These are phyloP conservation scores for Yamadazyma sp. DNA, from an alignment of 1,139 yeast species.

Conservation along the genomic window DNA sequence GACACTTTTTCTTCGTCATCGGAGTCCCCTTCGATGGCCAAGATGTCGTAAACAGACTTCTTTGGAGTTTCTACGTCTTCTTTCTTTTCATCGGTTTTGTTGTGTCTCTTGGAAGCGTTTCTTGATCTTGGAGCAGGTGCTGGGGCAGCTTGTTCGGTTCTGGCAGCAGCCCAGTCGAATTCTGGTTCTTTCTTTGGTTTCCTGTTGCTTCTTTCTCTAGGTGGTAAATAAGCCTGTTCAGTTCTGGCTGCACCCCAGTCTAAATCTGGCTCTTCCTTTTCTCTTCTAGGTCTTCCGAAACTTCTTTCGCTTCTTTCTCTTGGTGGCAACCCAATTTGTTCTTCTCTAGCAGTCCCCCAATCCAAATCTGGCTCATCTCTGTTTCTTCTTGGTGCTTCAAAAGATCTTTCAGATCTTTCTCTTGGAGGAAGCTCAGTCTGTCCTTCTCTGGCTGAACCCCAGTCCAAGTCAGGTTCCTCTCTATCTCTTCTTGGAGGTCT, in stretches of 20 bases:
- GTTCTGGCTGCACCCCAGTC: conserved; percentile 63
- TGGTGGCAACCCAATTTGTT: conserved; percentile 34
- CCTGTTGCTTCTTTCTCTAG: conserved; percentile 42
- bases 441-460: conserved; percentile 44
- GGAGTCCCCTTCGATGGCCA: conserved; percentile 56
- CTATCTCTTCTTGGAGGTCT: conserved; percentile 16
- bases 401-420: conserved; percentile 30
- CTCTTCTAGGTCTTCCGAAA: conserved; percentile 27
- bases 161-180: conserved; percentile 56
- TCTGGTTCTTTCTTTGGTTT: conserved; percentile 46
- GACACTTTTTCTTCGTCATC: conserved; percentile 52
- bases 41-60: conserved; percentile 64
- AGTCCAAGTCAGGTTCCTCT: conserved; percentile 58
- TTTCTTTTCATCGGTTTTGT: conserved; percentile 10
- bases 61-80: conserved; percentile 36
- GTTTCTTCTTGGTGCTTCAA: conserved; percentile 26
- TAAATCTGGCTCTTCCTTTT: conserved; percentile 50
- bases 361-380: conserved; percentile 55
- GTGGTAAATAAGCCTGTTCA: conserved; percentile 31
- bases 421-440: conserved; percentile 38
- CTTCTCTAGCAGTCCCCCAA: conserved; percentile 48
- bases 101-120: conserved; percentile 45
- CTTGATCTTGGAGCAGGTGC: conserved; percentile 41
- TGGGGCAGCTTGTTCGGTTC: conserved; percentile 27
- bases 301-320: conserved; percentile 48